A percentile compares a stretch with the other conserved stretches of the same genome.
Conservation (phyloP, 2,329 filamentous ascomycete species). For the Hypoxylon sp. region DNA sequence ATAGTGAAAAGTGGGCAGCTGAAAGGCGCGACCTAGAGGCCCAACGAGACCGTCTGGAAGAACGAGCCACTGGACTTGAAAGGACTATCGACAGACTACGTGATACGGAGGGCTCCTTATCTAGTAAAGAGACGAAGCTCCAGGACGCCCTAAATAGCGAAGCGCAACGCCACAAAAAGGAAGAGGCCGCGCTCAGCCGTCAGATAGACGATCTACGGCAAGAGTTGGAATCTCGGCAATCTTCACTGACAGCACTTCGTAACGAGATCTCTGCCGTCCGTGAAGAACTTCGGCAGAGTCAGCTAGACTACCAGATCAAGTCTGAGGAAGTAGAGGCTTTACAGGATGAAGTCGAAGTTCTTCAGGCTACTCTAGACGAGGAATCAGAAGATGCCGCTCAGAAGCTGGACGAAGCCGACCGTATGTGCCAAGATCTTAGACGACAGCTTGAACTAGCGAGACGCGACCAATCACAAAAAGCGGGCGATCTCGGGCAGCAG, state of each 20-base stretch:
- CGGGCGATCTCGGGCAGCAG: constrained; percentile 43
- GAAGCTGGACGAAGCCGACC: constrained; percentile 62
- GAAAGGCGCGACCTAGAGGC: constrained; percentile 75
- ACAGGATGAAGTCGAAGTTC: constrained; percentile 82
- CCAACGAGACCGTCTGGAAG: constrained; percentile 76
- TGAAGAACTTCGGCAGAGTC: constrained; percentile 79
- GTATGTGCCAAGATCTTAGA: constrained; percentile 62
- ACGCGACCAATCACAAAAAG: constrained; percentile 46
- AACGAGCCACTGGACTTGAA: constrained; percentile 77
- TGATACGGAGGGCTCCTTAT: constrained; percentile 76
- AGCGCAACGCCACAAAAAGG: constrained; percentile 77
- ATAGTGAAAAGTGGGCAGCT: constrained; percentile 80
- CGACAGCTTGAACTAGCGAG: constrained; percentile 59
- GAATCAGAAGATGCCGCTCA: constrained; percentile 72
- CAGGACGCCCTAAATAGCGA: constrained; percentile 80
- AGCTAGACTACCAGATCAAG: constrained; percentile 73
- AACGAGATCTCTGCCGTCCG: constrained; percentile 75
- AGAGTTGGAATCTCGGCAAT: constrained; percentile 77
- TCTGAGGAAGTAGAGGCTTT: constrained; percentile 76
- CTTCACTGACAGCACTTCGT: constrained; percentile 75
- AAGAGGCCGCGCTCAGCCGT: constrained; percentile 78
- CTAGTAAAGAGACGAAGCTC: constrained; percentile 76
- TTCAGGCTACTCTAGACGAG: constrained; percentile 76
- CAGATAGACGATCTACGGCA: constrained; percentile 82
- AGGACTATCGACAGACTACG: constrained; percentile 79